Percentiles rank a stretch among this genome's conserved stretches.
phyloP scores from a whole-genome alignment of 1,284 basidiomycete genomes.

The Malassezia globosa region DNA sequence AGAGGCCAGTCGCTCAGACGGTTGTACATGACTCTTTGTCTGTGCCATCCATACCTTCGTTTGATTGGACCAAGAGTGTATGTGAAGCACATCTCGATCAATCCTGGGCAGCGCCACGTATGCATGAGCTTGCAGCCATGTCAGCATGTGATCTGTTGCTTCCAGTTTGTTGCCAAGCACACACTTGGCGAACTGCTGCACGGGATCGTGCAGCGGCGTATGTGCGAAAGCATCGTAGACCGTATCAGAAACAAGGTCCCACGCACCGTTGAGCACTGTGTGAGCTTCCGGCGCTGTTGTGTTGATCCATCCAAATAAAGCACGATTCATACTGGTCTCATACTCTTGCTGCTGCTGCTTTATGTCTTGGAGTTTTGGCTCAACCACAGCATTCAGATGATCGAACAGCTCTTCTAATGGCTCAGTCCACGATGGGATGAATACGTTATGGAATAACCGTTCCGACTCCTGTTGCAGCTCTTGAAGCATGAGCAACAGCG shows the following conservation, averaged over 20 bases:
- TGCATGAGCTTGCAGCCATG: neutral
- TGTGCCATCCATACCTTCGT: no score
- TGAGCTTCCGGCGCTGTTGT: neutral
- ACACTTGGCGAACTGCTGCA: slow-evolving; percentile 6
- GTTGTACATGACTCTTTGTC: no score
- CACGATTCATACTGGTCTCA: neutral
- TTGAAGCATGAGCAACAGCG: neutral
- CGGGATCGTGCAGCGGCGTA: slow-evolving; percentile 12
- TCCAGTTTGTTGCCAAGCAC: slow-evolving; percentile 13
- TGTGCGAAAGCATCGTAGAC: slow-evolving; percentile 4
- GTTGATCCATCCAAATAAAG: slow-evolving; percentile 5
- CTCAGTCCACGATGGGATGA: no score
- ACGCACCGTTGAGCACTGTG: slow-evolving; percentile 2
- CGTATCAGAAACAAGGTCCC: slow-evolving; percentile 6
- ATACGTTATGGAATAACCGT: neutral
- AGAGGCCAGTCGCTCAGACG: no score
- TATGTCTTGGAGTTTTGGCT: no score
- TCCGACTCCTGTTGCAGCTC: neutral
- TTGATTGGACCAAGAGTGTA: no score
- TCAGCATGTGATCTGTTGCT: neutral
- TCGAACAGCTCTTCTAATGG: no score
- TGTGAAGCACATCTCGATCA: neutral
- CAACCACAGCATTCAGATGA: no score
- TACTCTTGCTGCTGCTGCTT: neutral
- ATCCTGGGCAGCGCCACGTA: slow-evolving; percentile 1